phyloP scores from a whole-genome alignment of 1,139 yeast species.

The Taphrina flavorubra region DNA sequence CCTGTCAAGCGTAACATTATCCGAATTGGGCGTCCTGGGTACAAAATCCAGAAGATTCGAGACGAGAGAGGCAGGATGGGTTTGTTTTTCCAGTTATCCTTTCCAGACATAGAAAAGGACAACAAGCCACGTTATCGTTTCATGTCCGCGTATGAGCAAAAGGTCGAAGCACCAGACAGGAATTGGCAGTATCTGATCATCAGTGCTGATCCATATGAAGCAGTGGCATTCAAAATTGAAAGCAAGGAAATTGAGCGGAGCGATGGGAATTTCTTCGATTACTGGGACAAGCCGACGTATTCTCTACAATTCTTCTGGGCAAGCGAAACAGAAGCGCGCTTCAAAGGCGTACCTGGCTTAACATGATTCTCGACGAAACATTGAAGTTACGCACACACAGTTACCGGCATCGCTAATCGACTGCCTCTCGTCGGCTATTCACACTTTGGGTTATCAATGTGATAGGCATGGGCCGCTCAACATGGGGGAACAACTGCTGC shows the following conservation, averaged over 20 bases:
- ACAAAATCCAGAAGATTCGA: slow-evolving; percentile 68
- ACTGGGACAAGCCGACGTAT: slow-evolving; percentile 71
- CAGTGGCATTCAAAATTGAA: slow-evolving; percentile 72
- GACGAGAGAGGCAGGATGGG: slow-evolving; percentile 67
- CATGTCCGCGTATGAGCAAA: slow-evolving; percentile 76
- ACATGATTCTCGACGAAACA: not conserved
- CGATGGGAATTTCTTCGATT: slow-evolving; percentile 61
- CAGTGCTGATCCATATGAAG: slow-evolving; percentile 85
- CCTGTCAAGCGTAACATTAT: slow-evolving; percentile 59
- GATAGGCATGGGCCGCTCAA: too few species aligned
- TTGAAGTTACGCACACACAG: not conserved
- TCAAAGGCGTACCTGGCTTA: slow-evolving; percentile 43
- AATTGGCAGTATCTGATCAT: slow-evolving; percentile 70
- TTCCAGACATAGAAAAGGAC: slow-evolving; percentile 57
- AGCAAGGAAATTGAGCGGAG: slow-evolving; percentile 61
- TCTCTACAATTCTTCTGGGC: slow-evolving; percentile 70
- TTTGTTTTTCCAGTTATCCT: slow-evolving; percentile 63
- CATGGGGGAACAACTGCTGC: too few species aligned
- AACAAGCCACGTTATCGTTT: slow-evolving; percentile 68
- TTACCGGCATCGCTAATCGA: not conserved
- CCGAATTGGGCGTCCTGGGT: slow-evolving; percentile 76
- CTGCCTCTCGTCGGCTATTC: not conserved
- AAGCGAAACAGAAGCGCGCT: slow-evolving; percentile 44
- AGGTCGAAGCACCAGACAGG: slow-evolving; percentile 56
- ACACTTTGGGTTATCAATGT: not conserved